Percentiles rank a stretch among this genome's conserved stretches.
phyloP scores from a whole-genome alignment of 1,284 basidiomycete genomes.

The Vanrija humicola region DNA sequence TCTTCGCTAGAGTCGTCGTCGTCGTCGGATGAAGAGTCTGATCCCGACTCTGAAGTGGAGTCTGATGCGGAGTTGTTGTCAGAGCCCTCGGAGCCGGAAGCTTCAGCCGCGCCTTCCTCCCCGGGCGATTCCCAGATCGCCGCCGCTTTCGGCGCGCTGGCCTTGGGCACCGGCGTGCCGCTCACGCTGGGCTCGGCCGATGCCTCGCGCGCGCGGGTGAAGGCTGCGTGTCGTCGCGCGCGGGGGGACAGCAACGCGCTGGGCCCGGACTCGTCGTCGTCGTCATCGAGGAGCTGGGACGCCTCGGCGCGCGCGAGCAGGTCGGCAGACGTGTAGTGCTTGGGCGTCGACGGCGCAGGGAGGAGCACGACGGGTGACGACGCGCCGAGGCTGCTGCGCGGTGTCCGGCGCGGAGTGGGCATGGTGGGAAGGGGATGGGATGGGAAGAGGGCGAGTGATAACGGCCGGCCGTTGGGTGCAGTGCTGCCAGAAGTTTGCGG shows the following conservation, averaged over 20 bases:
- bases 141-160: neutral
- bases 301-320: slow-evolving; percentile 34
- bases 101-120: neutral
- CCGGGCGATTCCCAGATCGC: neutral
- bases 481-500: too few relatives aligned
- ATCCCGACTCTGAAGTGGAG: neutral
- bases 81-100: neutral
- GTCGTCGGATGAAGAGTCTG: slow-evolving; percentile 7
- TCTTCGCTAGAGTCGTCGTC: slow-evolving; percentile 1
- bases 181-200: neutral
- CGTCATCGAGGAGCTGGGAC: slow-evolving; percentile 12
- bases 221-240: slow-evolving; percentile 8
- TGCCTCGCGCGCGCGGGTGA: slow-evolving; percentile 6
- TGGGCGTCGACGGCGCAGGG: slow-evolving; percentile 15
- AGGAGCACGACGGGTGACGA: neutral
- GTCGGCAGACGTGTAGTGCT: slow-evolving; percentile 34
- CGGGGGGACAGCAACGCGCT: slow-evolving; percentile 6
- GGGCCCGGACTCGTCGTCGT: slow-evolving; percentile 8
- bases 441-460: neutral
- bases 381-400: neutral
- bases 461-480: too few relatives aligned
- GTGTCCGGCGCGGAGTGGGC: slow-evolving; percentile 8
- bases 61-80: neutral
- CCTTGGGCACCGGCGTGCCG: neutral
- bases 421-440: neutral